Evolutionary conservation across 352 stramenopile species (phyloP), one percentile per base, ranked within the genome.

Genomic region (Globisporangium cederbergense): DNA sequence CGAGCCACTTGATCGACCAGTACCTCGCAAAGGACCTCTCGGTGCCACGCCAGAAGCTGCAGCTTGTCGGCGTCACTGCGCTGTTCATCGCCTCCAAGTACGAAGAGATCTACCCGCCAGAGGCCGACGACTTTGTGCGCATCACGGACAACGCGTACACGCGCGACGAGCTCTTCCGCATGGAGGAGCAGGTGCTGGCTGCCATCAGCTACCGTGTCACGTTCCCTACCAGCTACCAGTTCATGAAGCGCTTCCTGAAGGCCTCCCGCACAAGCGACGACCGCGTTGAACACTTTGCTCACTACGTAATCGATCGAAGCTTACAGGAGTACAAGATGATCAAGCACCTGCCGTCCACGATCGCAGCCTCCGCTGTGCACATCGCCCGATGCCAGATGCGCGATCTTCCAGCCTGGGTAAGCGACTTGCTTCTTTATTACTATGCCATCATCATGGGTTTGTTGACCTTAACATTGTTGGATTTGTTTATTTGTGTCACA

Each of bases 241-340:
- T 96, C 67, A 80, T 92, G 74, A 90, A 89, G 68, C 81, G 87
- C n/a, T 96, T 96, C 46, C 51, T 94, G 16, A 96, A 96, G 70
- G 87, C 87, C 5, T 86, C 87, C 5, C 75, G 79, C 53, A 91
- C 85, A 14, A 78, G 65, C 7, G 82, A 94, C 64, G 75, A 87
- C 69, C 82, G 84, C 10, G 78, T 94, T 3, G 82, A 90, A 53
- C 78, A 93, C 62, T 93, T 99, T 52, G 97, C 97, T 18, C 98
- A 97, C 76, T 99, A 98, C 72, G 90, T 99, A 45, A 91, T 99
- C 30, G 98, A 99, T 75, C 92, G 97, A 32, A 98, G 91, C 50
- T 80, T 99, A 50, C 97, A 99, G 81, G 98, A 99, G 78, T 99
- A 99, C 86, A 95, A 96, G 65, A 78, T 99, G 76, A 89, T 99